These are phyloP conservation scores for Elongisporangium senticosum DNA, from an alignment of 352 stramenopile species.

Conservation along the genomic window DNA sequence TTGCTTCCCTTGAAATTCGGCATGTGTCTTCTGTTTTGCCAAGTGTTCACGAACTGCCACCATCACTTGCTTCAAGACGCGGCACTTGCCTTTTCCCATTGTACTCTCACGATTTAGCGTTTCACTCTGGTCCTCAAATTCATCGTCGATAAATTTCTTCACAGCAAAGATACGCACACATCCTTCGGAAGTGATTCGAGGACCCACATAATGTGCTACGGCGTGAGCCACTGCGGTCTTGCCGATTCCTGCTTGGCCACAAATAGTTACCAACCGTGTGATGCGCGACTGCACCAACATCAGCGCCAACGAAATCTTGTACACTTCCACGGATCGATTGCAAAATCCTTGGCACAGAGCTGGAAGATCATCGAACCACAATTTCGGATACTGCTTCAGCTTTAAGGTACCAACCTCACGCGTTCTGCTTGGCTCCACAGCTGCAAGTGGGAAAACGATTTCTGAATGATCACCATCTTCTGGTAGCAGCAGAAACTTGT, in stretches of 20 bases:
- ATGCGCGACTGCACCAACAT: conserved; percentile 75
- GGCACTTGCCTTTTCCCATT: not conserved
- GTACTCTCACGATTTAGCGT: conserved; percentile 17
- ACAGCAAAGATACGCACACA: conserved; percentile 71
- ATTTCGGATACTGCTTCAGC: conserved; percentile 56
- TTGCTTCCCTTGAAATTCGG: conserved; percentile 49
- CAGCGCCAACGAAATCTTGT: conserved; percentile 75
- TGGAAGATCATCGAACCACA: conserved; percentile 77
- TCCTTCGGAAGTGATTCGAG: conserved; percentile 60
- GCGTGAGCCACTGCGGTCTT: conserved; percentile 74
- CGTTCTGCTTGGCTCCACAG: conserved; percentile 32
- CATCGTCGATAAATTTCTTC: conserved; percentile 44
- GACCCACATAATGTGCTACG: conserved; percentile 73
- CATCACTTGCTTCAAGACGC: conserved; percentile 47
- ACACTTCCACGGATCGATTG: conserved; percentile 71
- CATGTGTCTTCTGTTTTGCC: conserved; percentile 36
- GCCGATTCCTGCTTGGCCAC: conserved; percentile 65
- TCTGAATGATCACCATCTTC: conserved; percentile 75
- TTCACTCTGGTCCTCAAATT: conserved; percentile 48
- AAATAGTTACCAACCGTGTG: conserved; percentile 72
- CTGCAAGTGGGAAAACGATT: conserved; percentile 71
- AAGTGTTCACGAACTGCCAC: conserved; percentile 47
- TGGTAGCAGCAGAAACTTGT: conserved; percentile 76
- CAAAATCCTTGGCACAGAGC: conserved; percentile 78
- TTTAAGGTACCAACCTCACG: conserved; percentile 47